Evolutionary conservation across 495 filamentous ascomycete genomes (phyloP).

Genomic region (Elasticomyces elasticus): DNA sequence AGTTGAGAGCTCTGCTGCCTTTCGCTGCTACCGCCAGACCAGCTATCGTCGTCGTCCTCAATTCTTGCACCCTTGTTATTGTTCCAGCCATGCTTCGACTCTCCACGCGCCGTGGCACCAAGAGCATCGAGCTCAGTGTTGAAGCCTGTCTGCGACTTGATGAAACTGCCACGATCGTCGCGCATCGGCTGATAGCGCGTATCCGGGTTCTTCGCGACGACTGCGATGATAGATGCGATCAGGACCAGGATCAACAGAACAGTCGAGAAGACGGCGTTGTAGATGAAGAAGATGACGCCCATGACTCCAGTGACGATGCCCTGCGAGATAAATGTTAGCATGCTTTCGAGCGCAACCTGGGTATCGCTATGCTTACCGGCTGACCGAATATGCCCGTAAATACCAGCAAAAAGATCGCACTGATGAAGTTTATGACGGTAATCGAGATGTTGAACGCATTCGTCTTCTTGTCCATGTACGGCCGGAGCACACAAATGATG

Average conservation of each 20-base stretch:
- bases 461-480: conserved; percentile 99
- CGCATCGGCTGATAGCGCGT: conserved; percentile 93
- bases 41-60: conserved; percentile 58
- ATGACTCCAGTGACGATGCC: conserved; percentile 83
- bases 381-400: conserved; percentile 94
- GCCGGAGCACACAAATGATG: conserved; percentile 65
- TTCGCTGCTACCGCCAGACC: conserved; percentile 5
- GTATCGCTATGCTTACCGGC: conserved; percentile 49
- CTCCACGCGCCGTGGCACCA: conserved; percentile 82
- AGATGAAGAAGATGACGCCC: conserved; percentile 86
- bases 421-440: conserved; percentile 79
- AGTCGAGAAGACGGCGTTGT: conserved; percentile 79
- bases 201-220: conserved; percentile 92
- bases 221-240: conserved; percentile 67
- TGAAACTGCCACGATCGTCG: conserved; percentile 92
- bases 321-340: conserved; percentile 26
- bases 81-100: conserved; percentile 58
- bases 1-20: conserved; percentile 4
- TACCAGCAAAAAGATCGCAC: conserved; percentile 80
- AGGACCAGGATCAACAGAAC: conserved; percentile 82
- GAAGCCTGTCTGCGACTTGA: conserved; percentile 91
- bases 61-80: conserved; percentile 45
- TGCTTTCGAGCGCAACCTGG: not conserved
- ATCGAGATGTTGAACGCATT: conserved; percentile 97
- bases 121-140: conserved; percentile 87